phyloP scores from a whole-genome alignment of 495 filamentous ascomycete genomes.

The Choiromyces venosus region DNA sequence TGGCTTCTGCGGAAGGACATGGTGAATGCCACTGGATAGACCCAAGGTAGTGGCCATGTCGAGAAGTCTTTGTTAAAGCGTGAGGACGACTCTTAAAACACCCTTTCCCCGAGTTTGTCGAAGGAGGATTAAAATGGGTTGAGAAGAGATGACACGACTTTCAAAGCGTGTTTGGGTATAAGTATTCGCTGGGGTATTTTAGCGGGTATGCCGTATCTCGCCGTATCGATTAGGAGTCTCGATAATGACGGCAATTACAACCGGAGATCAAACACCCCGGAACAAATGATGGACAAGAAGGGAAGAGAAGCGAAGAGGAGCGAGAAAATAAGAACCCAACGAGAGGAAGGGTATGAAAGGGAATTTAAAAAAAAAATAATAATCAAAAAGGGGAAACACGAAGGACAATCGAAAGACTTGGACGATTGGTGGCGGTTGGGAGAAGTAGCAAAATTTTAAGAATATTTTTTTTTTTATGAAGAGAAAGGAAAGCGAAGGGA shows the following conservation, averaged over 20 bases:
- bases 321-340: background rate
- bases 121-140: background rate
- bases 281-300: background rate
- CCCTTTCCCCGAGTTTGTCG: background rate
- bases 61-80: background rate
- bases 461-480: background rate
- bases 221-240: background rate
- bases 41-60: constrained; percentile 2
- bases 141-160: background rate
- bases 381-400: background rate
- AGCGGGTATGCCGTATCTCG: background rate
- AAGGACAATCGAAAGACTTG: background rate
- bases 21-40: constrained; percentile 11
- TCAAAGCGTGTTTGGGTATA: background rate
- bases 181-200: background rate
- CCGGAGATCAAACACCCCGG: constrained; percentile 3
- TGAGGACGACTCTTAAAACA: background rate
- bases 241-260: background rate
- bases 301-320: background rate
- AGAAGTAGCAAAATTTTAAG: background rate
- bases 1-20: constrained; percentile 44
- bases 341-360: background rate
- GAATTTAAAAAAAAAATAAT: background rate
- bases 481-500: constrained; percentile 23
- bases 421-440: background rate